Percentiles rank a stretch among this genome's conserved stretches.
phyloP scores from a whole-genome alignment of 2,329 filamentous ascomycete genomes.

The Corinectria fuckeliana region DNA sequence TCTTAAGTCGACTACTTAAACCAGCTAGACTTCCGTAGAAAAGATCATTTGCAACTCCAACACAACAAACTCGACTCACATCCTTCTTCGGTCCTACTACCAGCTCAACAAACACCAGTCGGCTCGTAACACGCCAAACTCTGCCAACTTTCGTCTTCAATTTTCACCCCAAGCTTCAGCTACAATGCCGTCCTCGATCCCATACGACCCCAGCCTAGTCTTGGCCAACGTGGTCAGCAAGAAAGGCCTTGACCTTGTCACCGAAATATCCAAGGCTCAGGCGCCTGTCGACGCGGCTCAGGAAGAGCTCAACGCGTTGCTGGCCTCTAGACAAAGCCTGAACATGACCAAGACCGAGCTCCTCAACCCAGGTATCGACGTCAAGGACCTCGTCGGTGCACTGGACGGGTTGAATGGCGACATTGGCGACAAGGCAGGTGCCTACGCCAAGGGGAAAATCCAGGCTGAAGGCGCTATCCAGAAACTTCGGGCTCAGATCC shows the following conservation, averaged over 20 bases:
- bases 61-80: no score
- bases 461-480: neutral
- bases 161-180: no score
- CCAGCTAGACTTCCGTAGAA: no score
- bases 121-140: no score
- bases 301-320: slow-evolving; percentile 20
- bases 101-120: no score
- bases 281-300: slow-evolving; percentile 18
- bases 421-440: neutral
- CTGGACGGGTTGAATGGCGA: neutral
- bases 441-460: neutral
- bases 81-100: no score
- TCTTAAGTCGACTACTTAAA: no score
- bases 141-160: no score
- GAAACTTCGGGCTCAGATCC: neutral
- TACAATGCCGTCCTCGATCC: slow-evolving; percentile 17
- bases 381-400: neutral
- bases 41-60: no score
- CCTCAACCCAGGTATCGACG: slow-evolving; percentile 10
- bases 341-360: slow-evolving; percentile 28
- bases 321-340: slow-evolving; percentile 18
- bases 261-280: neutral
- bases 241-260: neutral
- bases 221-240: slow-evolving; percentile 9
- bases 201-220: slow-evolving; percentile 20